Conservation (phyloP, 2,329 filamentous ascomycete species). For the Didymella arachidicola region DNA sequence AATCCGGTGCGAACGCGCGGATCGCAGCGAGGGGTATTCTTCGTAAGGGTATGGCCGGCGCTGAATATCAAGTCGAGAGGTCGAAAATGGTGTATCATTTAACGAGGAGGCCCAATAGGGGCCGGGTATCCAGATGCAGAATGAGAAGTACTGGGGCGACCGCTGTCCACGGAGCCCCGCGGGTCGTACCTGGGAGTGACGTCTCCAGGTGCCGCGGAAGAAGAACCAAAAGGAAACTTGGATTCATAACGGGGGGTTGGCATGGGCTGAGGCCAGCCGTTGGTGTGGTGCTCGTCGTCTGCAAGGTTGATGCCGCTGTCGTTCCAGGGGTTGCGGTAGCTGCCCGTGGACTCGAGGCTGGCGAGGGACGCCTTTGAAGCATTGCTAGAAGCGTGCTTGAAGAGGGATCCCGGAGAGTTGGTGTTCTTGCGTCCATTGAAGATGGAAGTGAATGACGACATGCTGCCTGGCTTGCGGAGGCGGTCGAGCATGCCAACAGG, state of each 20-base stretch:
- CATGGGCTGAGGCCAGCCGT: constrained; percentile 47
- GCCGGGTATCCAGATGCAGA: constrained; percentile 97
- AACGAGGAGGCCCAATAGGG: constrained; percentile 90
- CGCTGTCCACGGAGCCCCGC: constrained; percentile 87
- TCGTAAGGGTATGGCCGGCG: constrained; percentile 46
- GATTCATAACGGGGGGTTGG: constrained; percentile 59
- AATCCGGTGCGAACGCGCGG: constrained; percentile 34
- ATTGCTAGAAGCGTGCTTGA: constrained; percentile 84
- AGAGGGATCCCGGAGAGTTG: constrained; percentile 77
- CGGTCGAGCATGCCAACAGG: constrained; percentile 79
- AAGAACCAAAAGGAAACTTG: constrained; percentile 68
- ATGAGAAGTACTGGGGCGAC: constrained; percentile 92
- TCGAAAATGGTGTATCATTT: constrained; percentile 57
- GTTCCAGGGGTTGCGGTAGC: constrained; percentile 97
- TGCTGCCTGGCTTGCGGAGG: constrained; percentile 92
- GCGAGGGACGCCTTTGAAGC: constrained; percentile 96
- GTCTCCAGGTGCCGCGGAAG: constrained; percentile 70
- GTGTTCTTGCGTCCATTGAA: constrained; percentile 95
- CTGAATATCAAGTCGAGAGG: constrained; percentile 40
- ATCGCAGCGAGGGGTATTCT: constrained; percentile 42
- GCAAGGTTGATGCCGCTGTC: constrained; percentile 94
- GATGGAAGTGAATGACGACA: constrained; percentile 95
- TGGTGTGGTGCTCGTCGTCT: constrained; percentile 72
- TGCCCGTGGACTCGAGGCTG: constrained; percentile 93
- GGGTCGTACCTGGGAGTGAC: constrained; percentile 82